Evolutionary conservation across 164 flowering plant species (phyloP).

Genomic region (Paratinospora sagittata): DNA sequence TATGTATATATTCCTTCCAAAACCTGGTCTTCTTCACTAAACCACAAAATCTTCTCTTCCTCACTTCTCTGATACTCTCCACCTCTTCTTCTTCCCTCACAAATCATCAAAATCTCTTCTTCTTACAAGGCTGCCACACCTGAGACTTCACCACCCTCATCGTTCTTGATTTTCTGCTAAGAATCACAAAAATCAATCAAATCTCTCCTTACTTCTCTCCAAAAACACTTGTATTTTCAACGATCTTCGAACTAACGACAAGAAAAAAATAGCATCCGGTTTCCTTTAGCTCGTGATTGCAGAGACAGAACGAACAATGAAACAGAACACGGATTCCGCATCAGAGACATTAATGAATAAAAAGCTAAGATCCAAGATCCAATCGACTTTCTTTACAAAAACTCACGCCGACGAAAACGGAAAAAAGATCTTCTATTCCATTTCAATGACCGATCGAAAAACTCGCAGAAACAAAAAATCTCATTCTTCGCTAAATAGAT

Average conservation of each 20-base stretch:
- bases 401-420: not conserved
- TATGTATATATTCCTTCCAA: not conserved
- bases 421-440: too few relatives aligned
- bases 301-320: slow-evolving; percentile 4
- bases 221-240: not conserved
- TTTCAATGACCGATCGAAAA: too few relatives aligned
- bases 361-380: not conserved
- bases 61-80: not conserved
- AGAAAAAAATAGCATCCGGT: not conserved
- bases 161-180: not conserved
- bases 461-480: too few relatives aligned
- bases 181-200: not conserved
- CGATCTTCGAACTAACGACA: too few relatives aligned
- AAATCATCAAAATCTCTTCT: slow-evolving; percentile 3
- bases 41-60: not conserved
- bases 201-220: not conserved
- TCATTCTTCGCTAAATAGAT: too few relatives aligned
- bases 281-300: not conserved
- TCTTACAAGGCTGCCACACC: slow-evolving; percentile 18
- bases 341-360: not conserved
- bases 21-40: not conserved
- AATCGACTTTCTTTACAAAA: not conserved
- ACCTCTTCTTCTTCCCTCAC: not conserved
- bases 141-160: slow-evolving; percentile 15
- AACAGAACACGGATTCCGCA: not conserved